Evolutionary conservation across 2,329 filamentous ascomycete species (phyloP).

Genomic region (Calonectria fujianensis): DNA sequence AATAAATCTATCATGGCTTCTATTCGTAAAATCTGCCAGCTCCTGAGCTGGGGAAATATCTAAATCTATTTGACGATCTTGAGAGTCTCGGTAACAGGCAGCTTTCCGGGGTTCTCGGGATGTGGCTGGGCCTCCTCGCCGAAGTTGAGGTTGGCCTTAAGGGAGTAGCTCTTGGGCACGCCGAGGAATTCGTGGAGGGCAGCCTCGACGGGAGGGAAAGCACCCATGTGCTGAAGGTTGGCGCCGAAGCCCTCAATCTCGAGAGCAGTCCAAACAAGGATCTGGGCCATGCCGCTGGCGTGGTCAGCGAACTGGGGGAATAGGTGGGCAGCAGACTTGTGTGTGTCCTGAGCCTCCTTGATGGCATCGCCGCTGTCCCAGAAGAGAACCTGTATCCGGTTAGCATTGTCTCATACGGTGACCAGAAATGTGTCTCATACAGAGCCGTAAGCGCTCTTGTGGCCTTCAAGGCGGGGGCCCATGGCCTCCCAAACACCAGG

Average conservation of each 20-base stretch:
- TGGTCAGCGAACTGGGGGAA: slow-evolving; percentile 48
- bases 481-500: slow-evolving; percentile 48
- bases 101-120: slow-evolving; percentile 45
- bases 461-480: slow-evolving; percentile 42
- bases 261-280: slow-evolving; percentile 52
- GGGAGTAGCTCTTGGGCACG: slow-evolving; percentile 47
- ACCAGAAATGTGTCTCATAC: slow-evolving; percentile 39
- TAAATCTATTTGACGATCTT: slow-evolving; percentile 39
- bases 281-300: slow-evolving; percentile 48
- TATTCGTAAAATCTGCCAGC: not conserved
- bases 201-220: slow-evolving; percentile 51
- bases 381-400: slow-evolving; percentile 49
- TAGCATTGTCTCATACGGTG: not conserved
- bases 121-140: slow-evolving; percentile 43
- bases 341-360: slow-evolving; percentile 42
- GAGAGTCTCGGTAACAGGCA: slow-evolving; percentile 50
- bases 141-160: slow-evolving; percentile 51
- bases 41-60: not conserved
- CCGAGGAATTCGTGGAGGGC: slow-evolving; percentile 46
- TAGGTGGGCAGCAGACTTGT: slow-evolving; percentile 47
- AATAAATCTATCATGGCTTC: not conserved
- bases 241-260: slow-evolving; percentile 52
- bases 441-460: slow-evolving; percentile 52
- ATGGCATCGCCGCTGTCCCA: slow-evolving; percentile 49
- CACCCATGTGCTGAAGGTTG: slow-evolving; percentile 52